Base-by-base conservation (phyloP, 2,329 filamentous ascomycete species). In the Paraconiothyrium sp. region DNA sequence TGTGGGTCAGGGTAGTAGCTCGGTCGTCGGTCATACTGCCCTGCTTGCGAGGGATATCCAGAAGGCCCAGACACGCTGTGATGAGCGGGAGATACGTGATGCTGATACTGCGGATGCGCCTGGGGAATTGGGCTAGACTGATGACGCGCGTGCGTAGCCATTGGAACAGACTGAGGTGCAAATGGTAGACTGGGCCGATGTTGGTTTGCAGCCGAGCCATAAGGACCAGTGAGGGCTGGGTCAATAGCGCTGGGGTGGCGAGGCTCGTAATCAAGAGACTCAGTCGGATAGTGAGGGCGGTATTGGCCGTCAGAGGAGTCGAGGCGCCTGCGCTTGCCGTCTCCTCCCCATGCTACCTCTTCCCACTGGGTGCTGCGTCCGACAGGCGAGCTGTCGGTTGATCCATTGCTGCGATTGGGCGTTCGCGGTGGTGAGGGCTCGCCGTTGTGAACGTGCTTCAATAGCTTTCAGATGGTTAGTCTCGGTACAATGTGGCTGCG, bases 351-450 rank as follows among this genome's bases (percentile, higher is more conserved):
- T 7, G 69, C 50, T 24, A 74, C 62, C 6, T 77, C 73, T 9
- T 75, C 74, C 54, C 76, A 77, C 2, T 70, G 68, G 13, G 71
- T 68, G 35, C 35, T 32, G 27, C 39, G 35, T n/a, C 61, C 60
- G 39, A 65, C 63, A 1, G 74, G 75, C 16, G 75, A 77, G 58
- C 66, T 71, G n/a, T 71, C 69, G 16, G 62, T 63, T 16, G 72
- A 75, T 11, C 58, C 67, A 52, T 72, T 66, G 22, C 66, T 69
- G 37, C 71, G 69, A 16, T 71, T 69, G 10, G 75, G 75, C 44
- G 75, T 77, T n/a, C 66, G 67, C 22, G 75, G 75, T 16, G 75
- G 75, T 32, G 75, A 76, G 7, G 70, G 70, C 55, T 73, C 73
- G n/a, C 66, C 51, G 37, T 20, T 47, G 20, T 56, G 68, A 39